Evolutionary conservation across 805 yeast genomes (phyloP).

Genomic region (Metschnikowia similis): DNA sequence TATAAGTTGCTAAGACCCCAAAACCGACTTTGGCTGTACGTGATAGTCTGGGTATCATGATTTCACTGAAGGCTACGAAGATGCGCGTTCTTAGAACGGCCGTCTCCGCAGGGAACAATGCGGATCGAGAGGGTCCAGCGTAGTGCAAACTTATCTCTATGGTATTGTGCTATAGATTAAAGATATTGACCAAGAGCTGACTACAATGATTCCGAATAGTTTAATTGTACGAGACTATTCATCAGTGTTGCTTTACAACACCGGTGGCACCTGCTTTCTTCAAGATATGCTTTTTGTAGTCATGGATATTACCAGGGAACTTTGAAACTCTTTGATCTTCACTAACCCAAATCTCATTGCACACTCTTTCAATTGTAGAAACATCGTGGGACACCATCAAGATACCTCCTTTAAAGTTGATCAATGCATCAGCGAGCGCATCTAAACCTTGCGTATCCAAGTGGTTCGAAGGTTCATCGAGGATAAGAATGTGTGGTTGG

Average conservation of each 20-base stretch:
- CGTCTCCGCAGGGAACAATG: not conserved
- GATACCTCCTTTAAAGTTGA: constrained; percentile 88
- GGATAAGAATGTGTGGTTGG: constrained; percentile 84
- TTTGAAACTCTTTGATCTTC: constrained; percentile 77
- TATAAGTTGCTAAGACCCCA: constrained; percentile 49
- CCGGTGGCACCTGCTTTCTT: constrained; percentile 76
- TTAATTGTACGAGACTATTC: not conserved
- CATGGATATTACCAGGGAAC: constrained; percentile 80
- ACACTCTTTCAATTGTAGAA: constrained; percentile 78
- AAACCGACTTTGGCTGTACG: constrained; percentile 36
- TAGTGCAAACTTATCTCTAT: no score
- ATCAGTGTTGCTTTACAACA: constrained; percentile 75
- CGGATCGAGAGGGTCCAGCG: no score
- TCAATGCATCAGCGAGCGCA: constrained; percentile 87
- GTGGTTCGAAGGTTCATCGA: constrained; percentile 98
- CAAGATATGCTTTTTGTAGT: constrained; percentile 84
- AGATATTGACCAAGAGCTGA: no score
- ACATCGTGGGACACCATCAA: constrained; percentile 98
- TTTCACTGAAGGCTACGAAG: not conserved
- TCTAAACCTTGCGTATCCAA: constrained; percentile 97
- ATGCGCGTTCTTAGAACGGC: not conserved
- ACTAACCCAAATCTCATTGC: constrained; percentile 94
- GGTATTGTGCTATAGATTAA: no score
- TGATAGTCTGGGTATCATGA: constrained; percentile 14
- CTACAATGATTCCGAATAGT: no score